Conservation (phyloP, 192 early-diverging fungal genomes). For the Rhizophagus clarus region DNA sequence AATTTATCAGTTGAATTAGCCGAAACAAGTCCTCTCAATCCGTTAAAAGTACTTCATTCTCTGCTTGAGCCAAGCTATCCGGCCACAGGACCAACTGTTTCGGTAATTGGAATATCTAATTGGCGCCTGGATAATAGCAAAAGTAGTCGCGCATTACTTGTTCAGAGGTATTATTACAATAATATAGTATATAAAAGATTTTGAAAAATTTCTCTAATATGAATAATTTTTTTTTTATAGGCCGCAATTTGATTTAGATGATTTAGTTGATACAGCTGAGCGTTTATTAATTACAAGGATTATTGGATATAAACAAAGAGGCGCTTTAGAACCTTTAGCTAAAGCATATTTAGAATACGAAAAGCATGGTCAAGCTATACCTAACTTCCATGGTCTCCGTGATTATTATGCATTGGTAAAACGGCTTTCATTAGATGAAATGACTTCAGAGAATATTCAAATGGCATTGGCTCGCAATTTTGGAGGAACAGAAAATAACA, state of each 20-base stretch:
- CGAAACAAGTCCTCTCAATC: conserved; percentile 16
- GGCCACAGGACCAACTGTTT: neutral
- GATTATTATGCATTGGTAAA: neutral
- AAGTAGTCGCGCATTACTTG: conserved; percentile 23
- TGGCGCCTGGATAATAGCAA: conserved; percentile 30
- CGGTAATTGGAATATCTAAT: conserved; percentile 32
- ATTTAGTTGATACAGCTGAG: neutral
- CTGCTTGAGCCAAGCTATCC: neutral
- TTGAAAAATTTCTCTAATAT: too few relatives aligned
- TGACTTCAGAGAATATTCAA: neutral
- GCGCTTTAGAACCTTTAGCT: neutral
- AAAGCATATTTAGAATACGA: neutral
- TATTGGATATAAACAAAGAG: neutral
- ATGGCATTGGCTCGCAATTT: conserved; percentile 30
- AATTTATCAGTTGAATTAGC: conserved; percentile 25
- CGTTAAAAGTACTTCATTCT: neutral
- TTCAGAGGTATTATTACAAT: neutral
- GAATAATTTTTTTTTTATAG: neutral
- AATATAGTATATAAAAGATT: too few relatives aligned
- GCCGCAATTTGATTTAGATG: neutral
- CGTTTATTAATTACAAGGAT: neutral
- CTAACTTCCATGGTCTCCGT: conserved; percentile 29
- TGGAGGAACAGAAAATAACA: conserved; percentile 11
- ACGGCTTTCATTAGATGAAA: neutral
- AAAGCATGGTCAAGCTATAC: neutral